A percentile compares a stretch with the other conserved stretches of the same genome.
These are phyloP conservation scores for Geotrichum reessii DNA, from an alignment of 1,139 yeast species.

Conservation along the genomic window DNA sequence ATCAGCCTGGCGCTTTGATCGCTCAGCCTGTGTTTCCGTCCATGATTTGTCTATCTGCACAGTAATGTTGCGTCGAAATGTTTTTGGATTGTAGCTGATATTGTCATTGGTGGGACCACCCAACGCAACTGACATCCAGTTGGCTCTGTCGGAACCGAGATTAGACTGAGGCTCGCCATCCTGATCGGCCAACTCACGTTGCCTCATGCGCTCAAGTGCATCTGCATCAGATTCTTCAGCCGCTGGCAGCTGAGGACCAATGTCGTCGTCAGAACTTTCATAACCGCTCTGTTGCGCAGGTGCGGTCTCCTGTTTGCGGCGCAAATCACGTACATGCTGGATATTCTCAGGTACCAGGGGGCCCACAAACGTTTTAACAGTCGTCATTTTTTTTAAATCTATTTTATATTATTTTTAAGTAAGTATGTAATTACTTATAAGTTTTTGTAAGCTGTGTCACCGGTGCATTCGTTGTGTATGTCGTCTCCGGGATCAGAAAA, in stretches of 20 bases:
- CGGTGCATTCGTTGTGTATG: background rate
- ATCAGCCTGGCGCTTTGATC: conserved; percentile 19
- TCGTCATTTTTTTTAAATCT: background rate
- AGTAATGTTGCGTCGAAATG: conserved; percentile 15
- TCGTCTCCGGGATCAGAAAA: background rate
- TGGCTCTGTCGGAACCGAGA: conserved; percentile 14
- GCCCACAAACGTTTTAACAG: conserved; percentile 6
- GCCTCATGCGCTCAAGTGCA: conserved; percentile 14
- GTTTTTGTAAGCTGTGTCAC: background rate
- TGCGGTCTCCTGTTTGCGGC: background rate
- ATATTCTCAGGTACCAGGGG: conserved; percentile 16
- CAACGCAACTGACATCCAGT: conserved; percentile 19
- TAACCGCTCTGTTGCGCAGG: background rate
- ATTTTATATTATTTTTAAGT: too few relatives aligned
- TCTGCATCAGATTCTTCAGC: conserved; percentile 12
- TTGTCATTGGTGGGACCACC: conserved; percentile 9
- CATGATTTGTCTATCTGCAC: conserved; percentile 12
- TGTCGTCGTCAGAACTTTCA: conserved; percentile 5
- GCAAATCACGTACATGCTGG: conserved; percentile 7
- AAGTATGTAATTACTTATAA: background rate
- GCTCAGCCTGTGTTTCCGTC: conserved; percentile 14
- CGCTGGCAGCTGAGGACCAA: conserved; percentile 18
- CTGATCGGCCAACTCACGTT: background rate
- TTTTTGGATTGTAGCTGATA: conserved; percentile 17
- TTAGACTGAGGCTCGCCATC: background rate